Evolutionary conservation across 1,139 yeast genomes (phyloP).

Genomic region (Scheffersomyces lignicola): DNA sequence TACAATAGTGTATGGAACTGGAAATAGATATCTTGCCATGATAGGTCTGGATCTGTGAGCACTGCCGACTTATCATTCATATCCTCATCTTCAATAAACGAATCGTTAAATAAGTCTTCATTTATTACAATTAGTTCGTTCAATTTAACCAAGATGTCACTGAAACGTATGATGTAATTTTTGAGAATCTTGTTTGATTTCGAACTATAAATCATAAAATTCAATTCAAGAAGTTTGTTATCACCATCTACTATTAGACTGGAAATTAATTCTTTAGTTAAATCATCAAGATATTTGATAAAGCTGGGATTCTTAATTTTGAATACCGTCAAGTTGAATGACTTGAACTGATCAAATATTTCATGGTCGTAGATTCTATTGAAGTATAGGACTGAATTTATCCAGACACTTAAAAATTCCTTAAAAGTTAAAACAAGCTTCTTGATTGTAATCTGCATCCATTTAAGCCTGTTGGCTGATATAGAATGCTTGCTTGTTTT

Average conservation of each 20-base stretch:
- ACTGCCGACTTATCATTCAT: constrained; percentile 10
- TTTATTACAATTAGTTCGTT: constrained; percentile 10
- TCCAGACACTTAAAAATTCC: constrained; percentile 43
- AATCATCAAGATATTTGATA: constrained; percentile 32
- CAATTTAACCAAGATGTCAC: constrained; percentile 17
- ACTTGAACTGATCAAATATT: constrained; percentile 34
- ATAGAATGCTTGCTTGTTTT: no score
- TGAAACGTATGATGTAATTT: constrained; percentile 31
- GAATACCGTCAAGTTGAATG: constrained; percentile 41
- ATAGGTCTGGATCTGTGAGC: constrained; percentile 24
- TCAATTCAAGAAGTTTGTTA: constrained; percentile 10
- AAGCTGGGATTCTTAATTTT: constrained; percentile 47
- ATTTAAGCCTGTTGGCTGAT: constrained; percentile 5
- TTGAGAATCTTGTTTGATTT: constrained; percentile 17
- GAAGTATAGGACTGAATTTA: constrained; percentile 48
- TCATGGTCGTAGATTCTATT: constrained; percentile 44
- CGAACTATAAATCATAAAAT: constrained; percentile 22
- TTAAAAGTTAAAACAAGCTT: constrained; percentile 32
- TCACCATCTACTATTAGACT: constrained; percentile 11
- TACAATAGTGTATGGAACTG: constrained; percentile 32
- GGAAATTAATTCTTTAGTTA: constrained; percentile 17
- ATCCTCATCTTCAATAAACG: constrained; percentile 6
- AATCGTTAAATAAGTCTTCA: constrained; percentile 2
- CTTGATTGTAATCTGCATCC: constrained; percentile 22
- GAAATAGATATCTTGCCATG: constrained; percentile 36